Evolutionary conservation across 2,329 filamentous ascomycete species (phyloP).

Genomic region (Talaromyces sp.): DNA sequence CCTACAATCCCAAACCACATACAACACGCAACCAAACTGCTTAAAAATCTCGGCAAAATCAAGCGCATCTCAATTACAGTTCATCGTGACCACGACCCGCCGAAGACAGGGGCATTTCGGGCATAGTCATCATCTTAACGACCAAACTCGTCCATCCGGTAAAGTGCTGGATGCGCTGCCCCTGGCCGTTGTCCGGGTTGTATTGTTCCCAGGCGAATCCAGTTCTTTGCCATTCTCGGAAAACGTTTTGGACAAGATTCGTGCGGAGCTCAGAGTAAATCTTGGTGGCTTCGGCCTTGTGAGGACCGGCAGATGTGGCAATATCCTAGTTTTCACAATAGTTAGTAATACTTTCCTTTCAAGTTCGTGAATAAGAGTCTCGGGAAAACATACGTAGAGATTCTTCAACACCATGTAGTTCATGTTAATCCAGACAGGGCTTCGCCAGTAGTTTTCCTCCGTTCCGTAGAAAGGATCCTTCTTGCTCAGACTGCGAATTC

Average conservation of each 20-base stretch:
- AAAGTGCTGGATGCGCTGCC: slow-evolving; percentile 96
- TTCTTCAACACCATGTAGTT: slow-evolving; percentile 82
- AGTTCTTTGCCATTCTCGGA: slow-evolving; percentile 78
- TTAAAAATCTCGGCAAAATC: not conserved
- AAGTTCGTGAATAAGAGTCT: not conserved
- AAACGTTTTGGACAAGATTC: slow-evolving; percentile 86
- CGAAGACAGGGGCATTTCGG: slow-evolving; percentile 49
- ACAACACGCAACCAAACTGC: not conserved
- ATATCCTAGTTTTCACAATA: slow-evolving; percentile 46
- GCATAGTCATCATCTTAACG: slow-evolving; percentile 96
- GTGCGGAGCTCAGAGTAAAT: slow-evolving; percentile 71
- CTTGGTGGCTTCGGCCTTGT: slow-evolving; percentile 60
- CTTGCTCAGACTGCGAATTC: slow-evolving; percentile 84
- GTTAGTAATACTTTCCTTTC: not conserved
- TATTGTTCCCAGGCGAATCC: slow-evolving; percentile 99
- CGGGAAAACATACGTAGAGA: slow-evolving; percentile 60
- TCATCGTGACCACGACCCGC: slow-evolving; percentile 40
- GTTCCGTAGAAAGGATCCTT: slow-evolving; percentile 79
- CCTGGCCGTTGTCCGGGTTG: slow-evolving; percentile 82
- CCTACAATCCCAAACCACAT: not conserved
- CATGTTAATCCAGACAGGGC: slow-evolving; percentile 92
- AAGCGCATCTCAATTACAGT: slow-evolving; percentile 29
- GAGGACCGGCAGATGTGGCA: slow-evolving; percentile 59
- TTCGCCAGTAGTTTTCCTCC: slow-evolving; percentile 94
- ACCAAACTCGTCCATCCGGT: slow-evolving; percentile 98